Base-by-base conservation (phyloP, 495 filamentous ascomycete species). In the Xylaria venustula region DNA sequence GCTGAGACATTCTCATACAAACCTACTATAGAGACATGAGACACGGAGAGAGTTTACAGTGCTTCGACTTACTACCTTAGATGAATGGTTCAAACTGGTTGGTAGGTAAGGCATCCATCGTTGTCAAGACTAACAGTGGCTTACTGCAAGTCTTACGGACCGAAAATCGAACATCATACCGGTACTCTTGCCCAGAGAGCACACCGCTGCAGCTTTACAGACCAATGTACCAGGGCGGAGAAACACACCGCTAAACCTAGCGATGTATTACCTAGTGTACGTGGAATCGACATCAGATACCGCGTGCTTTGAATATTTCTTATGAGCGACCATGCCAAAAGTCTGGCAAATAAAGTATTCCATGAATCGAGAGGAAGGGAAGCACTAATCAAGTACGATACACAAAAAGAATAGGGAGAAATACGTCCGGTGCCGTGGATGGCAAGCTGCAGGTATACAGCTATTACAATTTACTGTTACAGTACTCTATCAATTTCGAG, bases 401-500 rank as follows among this genome's bases (percentile, higher is more conserved):
- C 30, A 50, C 34, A 48, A 42, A 7, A 30, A 2, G 40, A 55
- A 30, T 12, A 19, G 45, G 56, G 56, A 41, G 30, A 50, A n/a
- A 8, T 30, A 7, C 46, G n/a, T 34, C 32, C 14, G 17, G 17
- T 60, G 48, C 47, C 25, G 57, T 47, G 57, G 47, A 45, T 34
- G 57, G 47, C 40, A 52, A 20, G 37, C 37, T 52, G 46, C 46
- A 58, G 45, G 42, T 26, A 25, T 48, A 11, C n/a, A n/a, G n/a
- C n/a, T n/a, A n/a, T n/a, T n/a, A n/a, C n/a, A n/a, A n/a, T n/a
- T n/a, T n/a, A n/a, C n/a, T n/a, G n/a, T n/a, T n/a, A n/a, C n/a
- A n/a, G n/a, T n/a, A n/a, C 19, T 36, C 20, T 34, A 14, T 26
- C 19, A 6, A 12, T 25, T 22, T 17, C n/a, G 25, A 2, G 14